Evolutionary conservation across 257 asterid genomes (phyloP).

Genomic region (Hygrophila difformis): DNA sequence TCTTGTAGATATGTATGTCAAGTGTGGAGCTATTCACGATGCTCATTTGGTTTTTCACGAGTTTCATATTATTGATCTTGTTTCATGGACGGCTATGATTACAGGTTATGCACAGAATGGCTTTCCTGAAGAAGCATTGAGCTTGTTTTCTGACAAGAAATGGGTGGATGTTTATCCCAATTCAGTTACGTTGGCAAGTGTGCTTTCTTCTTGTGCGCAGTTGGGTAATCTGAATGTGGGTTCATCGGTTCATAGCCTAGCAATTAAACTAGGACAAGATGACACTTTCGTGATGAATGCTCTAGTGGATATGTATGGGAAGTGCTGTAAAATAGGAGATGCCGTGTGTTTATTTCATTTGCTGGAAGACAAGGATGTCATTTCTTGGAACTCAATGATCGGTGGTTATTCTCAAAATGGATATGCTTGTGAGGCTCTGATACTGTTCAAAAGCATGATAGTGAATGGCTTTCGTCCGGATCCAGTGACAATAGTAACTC

Average conservation of each 20-base stretch:
- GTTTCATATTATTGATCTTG: conserved; percentile 27
- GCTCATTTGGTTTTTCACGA: conserved; percentile 43
- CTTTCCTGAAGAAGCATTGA: conserved; percentile 37
- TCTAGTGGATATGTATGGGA: conserved; percentile 47
- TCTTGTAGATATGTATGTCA: conserved; percentile 48
- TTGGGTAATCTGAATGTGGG: conserved; percentile 33
- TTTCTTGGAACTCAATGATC: conserved; percentile 53
- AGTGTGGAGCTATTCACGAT: conserved; percentile 39
- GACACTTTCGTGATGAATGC: conserved; percentile 43
- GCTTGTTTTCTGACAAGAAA: conserved; percentile 37
- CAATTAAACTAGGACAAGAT: conserved; percentile 36
- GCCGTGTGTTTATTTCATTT: conserved; percentile 25
- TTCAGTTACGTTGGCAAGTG: conserved; percentile 35
- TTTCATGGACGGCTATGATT: conserved; percentile 57
- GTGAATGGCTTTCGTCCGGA: conserved; percentile 27
- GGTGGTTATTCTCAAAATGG: conserved; percentile 30
- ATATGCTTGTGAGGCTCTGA: conserved; percentile 28
- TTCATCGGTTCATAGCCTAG: conserved; percentile 37
- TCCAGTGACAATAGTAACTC: conserved; percentile 37
- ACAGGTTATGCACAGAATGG: conserved; percentile 46
- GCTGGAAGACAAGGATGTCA: conserved; percentile 25
- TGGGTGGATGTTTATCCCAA: conserved; percentile 37
- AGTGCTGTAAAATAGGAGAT: conserved; percentile 30
- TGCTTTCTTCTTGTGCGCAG: conserved; percentile 52
- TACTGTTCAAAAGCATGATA: conserved; percentile 39